Evolutionary conservation across 768 basidiomycete species (phyloP).

Genomic region (Lactarius psammicola): DNA sequence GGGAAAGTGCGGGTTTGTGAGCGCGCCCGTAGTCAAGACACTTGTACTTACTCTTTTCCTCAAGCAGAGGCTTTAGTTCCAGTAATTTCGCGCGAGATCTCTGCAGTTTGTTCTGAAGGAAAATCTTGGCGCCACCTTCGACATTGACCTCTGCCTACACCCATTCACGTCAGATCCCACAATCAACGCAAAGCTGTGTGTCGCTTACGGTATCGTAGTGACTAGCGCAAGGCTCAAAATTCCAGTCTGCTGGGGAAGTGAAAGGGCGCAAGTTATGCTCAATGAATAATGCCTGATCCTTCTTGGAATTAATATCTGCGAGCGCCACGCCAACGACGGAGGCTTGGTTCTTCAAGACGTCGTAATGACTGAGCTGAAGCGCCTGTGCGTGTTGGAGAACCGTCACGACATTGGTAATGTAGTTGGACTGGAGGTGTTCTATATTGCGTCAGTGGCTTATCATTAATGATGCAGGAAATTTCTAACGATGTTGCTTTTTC

Average conservation of each 20-base stretch:
- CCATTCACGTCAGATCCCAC: not conserved
- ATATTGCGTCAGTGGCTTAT: slow-evolving; percentile 22
- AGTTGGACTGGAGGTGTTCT: slow-evolving; percentile 71
- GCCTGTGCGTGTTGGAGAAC: slow-evolving; percentile 59
- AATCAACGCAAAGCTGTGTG: not conserved
- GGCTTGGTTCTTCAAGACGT: slow-evolving; percentile 53
- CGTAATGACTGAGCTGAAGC: slow-evolving; percentile 58
- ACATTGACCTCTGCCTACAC: slow-evolving; percentile 57
- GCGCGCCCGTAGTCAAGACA: slow-evolving; percentile 18
- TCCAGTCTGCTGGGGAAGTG: slow-evolving; percentile 60
- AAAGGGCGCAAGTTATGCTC: slow-evolving; percentile 70
- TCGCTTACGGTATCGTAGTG: slow-evolving; percentile 73
- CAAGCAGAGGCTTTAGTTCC: slow-evolving; percentile 57
- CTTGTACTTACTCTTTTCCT: slow-evolving; percentile 55
- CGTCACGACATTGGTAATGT: slow-evolving; percentile 53
- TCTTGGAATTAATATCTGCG: slow-evolving; percentile 49
- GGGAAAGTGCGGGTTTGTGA: slow-evolving; percentile 9
- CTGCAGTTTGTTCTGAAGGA: slow-evolving; percentile 75
- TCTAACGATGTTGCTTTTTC: slow-evolving; percentile 67
- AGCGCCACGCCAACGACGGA: slow-evolving; percentile 48
- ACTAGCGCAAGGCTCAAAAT: slow-evolving; percentile 68
- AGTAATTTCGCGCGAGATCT: slow-evolving; percentile 58
- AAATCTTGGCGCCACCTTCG: slow-evolving; percentile 69
- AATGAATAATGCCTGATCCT: slow-evolving; percentile 72
- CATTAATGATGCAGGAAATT: not conserved